phyloP scores from a whole-genome alignment of 2,329 filamentous ascomycete species.

The Phaeophleospora eucalypticola region DNA sequence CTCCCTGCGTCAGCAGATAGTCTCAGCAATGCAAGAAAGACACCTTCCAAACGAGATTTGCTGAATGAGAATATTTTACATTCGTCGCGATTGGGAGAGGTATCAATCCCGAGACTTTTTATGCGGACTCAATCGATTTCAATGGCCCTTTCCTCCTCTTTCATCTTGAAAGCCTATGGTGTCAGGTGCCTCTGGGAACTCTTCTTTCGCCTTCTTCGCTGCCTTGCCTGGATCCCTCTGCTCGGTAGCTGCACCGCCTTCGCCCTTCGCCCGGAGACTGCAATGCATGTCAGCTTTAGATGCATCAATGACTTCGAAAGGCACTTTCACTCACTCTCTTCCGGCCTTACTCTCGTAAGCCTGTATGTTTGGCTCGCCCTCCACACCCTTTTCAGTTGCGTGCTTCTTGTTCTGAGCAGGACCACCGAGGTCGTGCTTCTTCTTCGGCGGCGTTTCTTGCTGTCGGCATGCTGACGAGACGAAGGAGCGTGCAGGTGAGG shows the following conservation, averaged over 20 bases:
- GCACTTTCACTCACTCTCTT: constrained; percentile 18
- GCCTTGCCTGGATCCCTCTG: constrained; percentile 36
- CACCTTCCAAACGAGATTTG: background rate
- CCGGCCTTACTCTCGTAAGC: constrained; percentile 14
- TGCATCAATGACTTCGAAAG: background rate
- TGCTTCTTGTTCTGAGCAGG: constrained; percentile 20
- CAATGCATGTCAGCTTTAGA: background rate
- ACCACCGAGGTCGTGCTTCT: constrained; percentile 18
- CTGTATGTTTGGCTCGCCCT: constrained; percentile 25
- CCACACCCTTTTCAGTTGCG: constrained; percentile 22
- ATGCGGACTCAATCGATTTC: background rate
- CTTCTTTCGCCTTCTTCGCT: constrained; percentile 42
- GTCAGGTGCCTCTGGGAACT: constrained; percentile 46
- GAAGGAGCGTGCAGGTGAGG: constrained; percentile 9
- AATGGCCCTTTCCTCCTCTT: constrained; percentile 43
- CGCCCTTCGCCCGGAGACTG: constrained; percentile 31
- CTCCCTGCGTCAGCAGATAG: background rate
- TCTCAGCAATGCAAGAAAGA: background rate
- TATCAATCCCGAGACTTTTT: too few species aligned
- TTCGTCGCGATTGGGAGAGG: too few species aligned
- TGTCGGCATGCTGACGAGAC: constrained; percentile 7
- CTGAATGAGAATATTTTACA: background rate
- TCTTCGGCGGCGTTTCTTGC: constrained; percentile 8
- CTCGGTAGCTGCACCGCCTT: constrained; percentile 40
- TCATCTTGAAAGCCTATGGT: constrained; percentile 50